Base-by-base conservation (phyloP, 495 filamentous ascomycete genomes). In the Xylaria grammica region DNA sequence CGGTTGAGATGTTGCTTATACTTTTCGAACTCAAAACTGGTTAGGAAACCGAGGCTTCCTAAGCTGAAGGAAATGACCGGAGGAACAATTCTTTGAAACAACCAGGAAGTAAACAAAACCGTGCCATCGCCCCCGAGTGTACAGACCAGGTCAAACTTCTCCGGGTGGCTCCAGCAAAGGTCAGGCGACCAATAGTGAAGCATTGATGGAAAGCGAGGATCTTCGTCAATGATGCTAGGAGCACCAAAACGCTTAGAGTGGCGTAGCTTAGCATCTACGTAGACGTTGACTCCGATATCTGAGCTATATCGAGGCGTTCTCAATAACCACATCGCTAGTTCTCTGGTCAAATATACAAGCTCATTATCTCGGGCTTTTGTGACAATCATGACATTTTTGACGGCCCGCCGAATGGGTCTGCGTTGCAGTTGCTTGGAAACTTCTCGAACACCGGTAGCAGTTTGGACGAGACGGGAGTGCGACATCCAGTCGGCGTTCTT, bases 351-450 rank as follows among this genome's bases (percentile, higher is more conserved):
- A 64, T 86, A 82, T 13, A 98, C 92, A 40, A 99, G 80, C 45
- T 88, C 85, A 69, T 97, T 97, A 74, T 99, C 96, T 49, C 92
- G 85, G 26, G 96, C 93, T 77, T 98, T 99, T 62, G 96, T 99
- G 30, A 99, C 86, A 67, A 99, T 93, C 92, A 99, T 96, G 62
- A 99, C 86, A 74, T 89, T 97, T 62, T 85, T 85, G 36, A 97
- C 93, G 1, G 91, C 93, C 53, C 92, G 87, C 74, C 89, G 92
- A 77, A 97, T 91, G 15, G 93, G 93, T 30, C 91, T 83, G 45
- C 94, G 86, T 76, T 95, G 92, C 52, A 99, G 81, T 76, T 97
- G 95, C 74, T 93, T 92, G 2, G 93, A 94, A 2, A 98, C 93
- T 74, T 99, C 95, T 6, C 95, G 86, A 10, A 99, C 96, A 22